These are phyloP conservation scores for Penicillium sumatraense DNA, from an alignment of 2,329 filamentous ascomycete genomes.

Conservation along the genomic window DNA sequence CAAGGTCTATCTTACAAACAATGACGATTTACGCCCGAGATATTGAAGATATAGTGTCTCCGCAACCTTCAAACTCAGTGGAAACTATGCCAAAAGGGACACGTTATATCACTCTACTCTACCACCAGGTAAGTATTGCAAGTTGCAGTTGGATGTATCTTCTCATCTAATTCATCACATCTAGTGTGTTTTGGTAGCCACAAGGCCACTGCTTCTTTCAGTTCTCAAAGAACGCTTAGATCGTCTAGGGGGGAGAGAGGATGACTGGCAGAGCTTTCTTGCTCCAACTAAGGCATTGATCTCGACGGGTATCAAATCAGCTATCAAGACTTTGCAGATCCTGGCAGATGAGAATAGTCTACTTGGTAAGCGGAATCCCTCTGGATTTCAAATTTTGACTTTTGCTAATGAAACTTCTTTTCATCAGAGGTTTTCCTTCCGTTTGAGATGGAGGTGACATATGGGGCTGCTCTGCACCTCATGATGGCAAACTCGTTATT, in stretches of 20 bases:
- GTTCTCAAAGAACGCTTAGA: constrained; percentile 45
- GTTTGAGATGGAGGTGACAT: constrained; percentile 47
- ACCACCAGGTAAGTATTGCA: constrained; percentile 43
- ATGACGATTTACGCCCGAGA: constrained; percentile 46
- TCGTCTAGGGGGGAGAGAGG: constrained; percentile 26
- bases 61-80: constrained; percentile 40
- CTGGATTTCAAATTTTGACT: background rate
- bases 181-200: constrained; percentile 49
- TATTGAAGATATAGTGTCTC: constrained; percentile 42
- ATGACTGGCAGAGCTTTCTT: constrained; percentile 41
- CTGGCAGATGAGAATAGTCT: constrained; percentile 41
- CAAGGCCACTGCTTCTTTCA: constrained; percentile 46
- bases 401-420: background rate
- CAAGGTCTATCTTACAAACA: constrained; percentile 40
- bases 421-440: constrained; percentile 43
- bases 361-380: constrained; percentile 34
- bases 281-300: constrained; percentile 42
- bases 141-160: background rate
- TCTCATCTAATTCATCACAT: background rate
- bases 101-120: constrained; percentile 43
- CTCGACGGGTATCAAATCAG: constrained; percentile 48
- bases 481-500: constrained; percentile 45
- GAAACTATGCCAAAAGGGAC: constrained; percentile 44
- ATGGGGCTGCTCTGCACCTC: constrained; percentile 41
- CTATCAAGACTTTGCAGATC: constrained; percentile 46